These are phyloP conservation scores for Leptodermis oblonga DNA, from an alignment of 257 asterid species.

Conservation along the genomic window DNA sequence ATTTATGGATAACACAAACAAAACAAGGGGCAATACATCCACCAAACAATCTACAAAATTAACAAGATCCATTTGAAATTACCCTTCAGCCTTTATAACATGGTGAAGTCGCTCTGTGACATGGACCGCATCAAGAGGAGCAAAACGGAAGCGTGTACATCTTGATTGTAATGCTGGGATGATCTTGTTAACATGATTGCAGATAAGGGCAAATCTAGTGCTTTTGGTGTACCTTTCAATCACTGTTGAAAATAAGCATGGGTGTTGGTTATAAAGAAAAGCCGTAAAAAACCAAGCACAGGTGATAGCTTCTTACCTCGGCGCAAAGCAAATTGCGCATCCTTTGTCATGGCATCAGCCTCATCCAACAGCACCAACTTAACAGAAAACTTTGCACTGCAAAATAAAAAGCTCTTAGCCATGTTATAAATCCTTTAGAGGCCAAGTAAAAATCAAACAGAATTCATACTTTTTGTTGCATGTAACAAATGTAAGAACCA, in stretches of 20 bases:
- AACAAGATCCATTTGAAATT: slow-evolving; percentile 12
- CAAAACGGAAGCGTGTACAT: slow-evolving; percentile 96
- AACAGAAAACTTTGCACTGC: slow-evolving; percentile 69
- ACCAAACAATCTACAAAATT: neutral
- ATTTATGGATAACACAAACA: too few relatives aligned
- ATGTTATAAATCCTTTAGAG: neutral
- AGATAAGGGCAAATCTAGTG: slow-evolving; percentile 89
- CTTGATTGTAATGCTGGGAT: slow-evolving; percentile 97
- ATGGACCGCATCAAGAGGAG: slow-evolving; percentile 86
- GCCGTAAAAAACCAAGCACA: slow-evolving; percentile 1
- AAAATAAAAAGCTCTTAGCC: slow-evolving; percentile 17
- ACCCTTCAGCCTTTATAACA: slow-evolving; percentile 82
- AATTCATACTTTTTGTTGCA: neutral
- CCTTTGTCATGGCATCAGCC: slow-evolving; percentile 99
- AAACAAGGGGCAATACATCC: neutral
- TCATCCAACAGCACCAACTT: slow-evolving; percentile 90
- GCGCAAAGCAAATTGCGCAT: slow-evolving; percentile 96
- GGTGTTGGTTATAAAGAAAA: slow-evolving; percentile 7
- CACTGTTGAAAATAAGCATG: slow-evolving; percentile 43
- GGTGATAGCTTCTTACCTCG: slow-evolving; percentile 58
- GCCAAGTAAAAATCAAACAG: neutral
- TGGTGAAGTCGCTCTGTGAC: slow-evolving; percentile 77
- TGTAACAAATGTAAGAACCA: neutral
- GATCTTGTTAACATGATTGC: slow-evolving; percentile 94
- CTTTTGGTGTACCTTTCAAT: slow-evolving; percentile 89